These are phyloP conservation scores for Dispira parvispora DNA, from an alignment of 192 early-diverging fungal genomes.

Conservation along the genomic window DNA sequence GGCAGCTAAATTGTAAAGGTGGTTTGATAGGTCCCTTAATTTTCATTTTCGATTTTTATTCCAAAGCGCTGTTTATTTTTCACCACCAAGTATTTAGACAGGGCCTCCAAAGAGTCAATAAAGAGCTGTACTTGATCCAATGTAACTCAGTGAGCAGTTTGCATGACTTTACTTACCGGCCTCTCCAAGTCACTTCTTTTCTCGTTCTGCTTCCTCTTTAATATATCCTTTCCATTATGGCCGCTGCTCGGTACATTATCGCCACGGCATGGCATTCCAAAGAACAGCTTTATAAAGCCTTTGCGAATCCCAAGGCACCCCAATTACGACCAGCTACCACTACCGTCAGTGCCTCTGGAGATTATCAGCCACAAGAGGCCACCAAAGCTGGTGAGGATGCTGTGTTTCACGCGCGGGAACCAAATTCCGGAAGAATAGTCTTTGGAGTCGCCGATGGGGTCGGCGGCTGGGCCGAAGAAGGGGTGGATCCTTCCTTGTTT, in stretches of 20 bases:
- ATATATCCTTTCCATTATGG: background rate
- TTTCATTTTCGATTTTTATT: no score
- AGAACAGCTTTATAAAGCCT: background rate
- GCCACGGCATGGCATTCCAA: slow-evolving; percentile 11
- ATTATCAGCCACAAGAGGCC: background rate
- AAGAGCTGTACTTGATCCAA: no score
- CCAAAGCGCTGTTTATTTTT: no score
- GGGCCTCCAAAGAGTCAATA: no score
- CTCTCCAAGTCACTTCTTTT: no score
- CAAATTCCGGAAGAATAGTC: background rate
- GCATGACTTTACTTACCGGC: no score
- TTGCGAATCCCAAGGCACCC: background rate
- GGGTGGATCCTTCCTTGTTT: slow-evolving; percentile 6
- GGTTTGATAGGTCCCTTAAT: no score
- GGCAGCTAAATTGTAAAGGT: no score
- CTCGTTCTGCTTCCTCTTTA: no score
- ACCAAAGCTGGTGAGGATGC: slow-evolving; percentile 6
- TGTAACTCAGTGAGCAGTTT: no score
- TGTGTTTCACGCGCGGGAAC: background rate
- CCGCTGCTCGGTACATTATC: background rate
- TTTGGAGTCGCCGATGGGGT: slow-evolving; percentile 10
- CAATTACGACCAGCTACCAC: no score
- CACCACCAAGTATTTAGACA: no score
- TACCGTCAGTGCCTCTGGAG: background rate
- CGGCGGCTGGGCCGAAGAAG: slow-evolving; percentile 8